Base-by-base conservation (phyloP, 2,329 filamentous ascomycete genomes). In the Venturia nashicola region DNA sequence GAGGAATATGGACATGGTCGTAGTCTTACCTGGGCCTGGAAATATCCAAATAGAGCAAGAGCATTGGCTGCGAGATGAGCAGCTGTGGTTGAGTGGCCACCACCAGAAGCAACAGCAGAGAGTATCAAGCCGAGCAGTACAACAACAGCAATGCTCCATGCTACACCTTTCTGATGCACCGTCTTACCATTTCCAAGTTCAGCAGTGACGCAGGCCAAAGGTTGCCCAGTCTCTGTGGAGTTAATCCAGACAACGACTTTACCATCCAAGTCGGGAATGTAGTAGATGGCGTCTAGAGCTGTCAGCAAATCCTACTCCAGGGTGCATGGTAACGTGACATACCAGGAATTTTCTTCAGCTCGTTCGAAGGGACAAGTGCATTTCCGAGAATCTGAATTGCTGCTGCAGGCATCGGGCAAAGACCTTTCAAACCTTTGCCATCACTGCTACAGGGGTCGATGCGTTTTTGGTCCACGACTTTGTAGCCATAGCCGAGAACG, bases 1-100 rank as follows among this genome's bases (percentile, higher is more conserved):
- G 8, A 51, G 20, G 11, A 27, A 9, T 48, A 27, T 20, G 46
- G 20, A 4, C 46, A 11, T 51, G 9, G 2, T 27, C 2, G 7
- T 27, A 20, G 6, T 6, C 51, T 57, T 27, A 46, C 61, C 76
- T 96, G 91, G 5, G 90, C 86, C 76, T 97, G 93, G 81, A 97
- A 96, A 76, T 94, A 97, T 66, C 89, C 85, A 72, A 96, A 96
- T 34, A 97, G 85, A n/a, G 92, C 94, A 67, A 97, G 83, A 2
- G 93, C 91, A 72, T 96, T 96, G 63, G 92, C 88, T 63, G 93
- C 93, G 67, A 97, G 89, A 76, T 97, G 93, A 61, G 93, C 91
- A 59, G 93, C 93, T 5, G 93, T 93, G 74, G 96, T 97, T 61
- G 90, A 90, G 75, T 97, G 91, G 14, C 93, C 93, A 7, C 97